Percentiles rank a stretch among this genome's conserved stretches.
These are phyloP conservation scores for Scutellaria baicalensis DNA, from an alignment of 257 asterid genomes.

Conservation along the genomic window DNA sequence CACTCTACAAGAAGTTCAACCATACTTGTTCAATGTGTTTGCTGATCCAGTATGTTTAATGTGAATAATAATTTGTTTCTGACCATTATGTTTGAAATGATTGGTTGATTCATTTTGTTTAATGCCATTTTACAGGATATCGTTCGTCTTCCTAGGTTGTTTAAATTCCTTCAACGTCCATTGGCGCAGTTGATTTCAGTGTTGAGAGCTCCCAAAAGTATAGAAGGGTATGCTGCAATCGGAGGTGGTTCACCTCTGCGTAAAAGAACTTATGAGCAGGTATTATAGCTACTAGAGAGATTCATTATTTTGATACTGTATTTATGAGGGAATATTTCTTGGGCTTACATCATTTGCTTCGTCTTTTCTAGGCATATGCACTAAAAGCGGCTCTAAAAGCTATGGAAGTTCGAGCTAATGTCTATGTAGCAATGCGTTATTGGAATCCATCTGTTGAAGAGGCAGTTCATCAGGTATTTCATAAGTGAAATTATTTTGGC, in stretches of 20 bases:
- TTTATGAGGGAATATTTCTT: not conserved
- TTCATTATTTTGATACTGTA: not conserved
- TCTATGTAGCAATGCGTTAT: conserved; percentile 96
- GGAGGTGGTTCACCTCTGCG: conserved; percentile 99
- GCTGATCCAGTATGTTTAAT: conserved; percentile 78
- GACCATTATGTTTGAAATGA: not conserved
- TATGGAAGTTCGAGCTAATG: conserved; percentile 57
- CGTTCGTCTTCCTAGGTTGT: conserved; percentile 91
- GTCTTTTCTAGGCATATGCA: conserved; percentile 62
- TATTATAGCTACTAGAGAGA: not conserved
- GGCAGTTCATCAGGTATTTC: conserved; percentile 75
- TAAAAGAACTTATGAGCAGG: conserved; percentile 89
- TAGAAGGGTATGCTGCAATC: conserved; percentile 94
- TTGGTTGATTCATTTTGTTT: conserved; percentile 3
- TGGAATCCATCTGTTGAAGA: conserved; percentile 99
- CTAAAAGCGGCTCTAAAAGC: conserved; percentile 56
- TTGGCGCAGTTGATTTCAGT: conserved; percentile 80
- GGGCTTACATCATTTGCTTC: conserved; percentile 8
- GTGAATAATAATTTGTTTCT: not conserved
- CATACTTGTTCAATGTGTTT: conserved; percentile 78
- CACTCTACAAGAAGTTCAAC: conserved; percentile 90
- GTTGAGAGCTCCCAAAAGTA: conserved; percentile 89
- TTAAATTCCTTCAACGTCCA: conserved; percentile 83
- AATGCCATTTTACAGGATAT: conserved; percentile 53
- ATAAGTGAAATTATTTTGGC: not conserved